Evolutionary conservation across 1,284 basidiomycete genomes (phyloP).

Genomic region (Xerocomus nothofagi): DNA sequence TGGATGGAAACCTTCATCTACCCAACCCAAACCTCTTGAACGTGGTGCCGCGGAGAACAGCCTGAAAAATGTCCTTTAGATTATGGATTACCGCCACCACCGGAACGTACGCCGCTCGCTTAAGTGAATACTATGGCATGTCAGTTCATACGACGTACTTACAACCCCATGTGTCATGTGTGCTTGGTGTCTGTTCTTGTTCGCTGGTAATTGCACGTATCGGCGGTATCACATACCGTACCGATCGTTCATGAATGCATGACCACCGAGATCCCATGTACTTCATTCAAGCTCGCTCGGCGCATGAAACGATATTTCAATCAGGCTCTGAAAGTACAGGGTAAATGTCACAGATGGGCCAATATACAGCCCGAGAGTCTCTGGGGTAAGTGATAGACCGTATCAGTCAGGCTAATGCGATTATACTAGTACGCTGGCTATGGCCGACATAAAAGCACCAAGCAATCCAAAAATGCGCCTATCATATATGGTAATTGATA

Average conservation of each 20-base stretch:
- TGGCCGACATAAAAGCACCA: slow-evolving; percentile 1
- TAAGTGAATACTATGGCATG: background rate
- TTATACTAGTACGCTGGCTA: background rate
- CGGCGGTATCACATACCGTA: background rate
- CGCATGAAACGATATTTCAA: too few species aligned
- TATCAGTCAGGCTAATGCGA: background rate
- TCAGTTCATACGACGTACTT: background rate
- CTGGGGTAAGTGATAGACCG: background rate
- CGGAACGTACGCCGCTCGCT: background rate
- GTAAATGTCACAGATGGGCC: background rate
- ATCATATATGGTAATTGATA: background rate
- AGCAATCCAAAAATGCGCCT: background rate
- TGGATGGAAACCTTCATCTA: slow-evolving; percentile 94
- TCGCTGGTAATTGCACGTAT: background rate
- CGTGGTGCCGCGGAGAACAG: slow-evolving; percentile 82
- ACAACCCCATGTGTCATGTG: background rate
- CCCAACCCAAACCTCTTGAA: slow-evolving; percentile 82
- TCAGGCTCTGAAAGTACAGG: slow-evolving; percentile 1
- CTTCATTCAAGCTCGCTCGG: background rate
- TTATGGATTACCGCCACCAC: background rate
- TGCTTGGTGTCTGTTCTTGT: background rate
- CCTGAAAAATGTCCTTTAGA: slow-evolving; percentile 77
- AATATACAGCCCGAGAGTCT: background rate
- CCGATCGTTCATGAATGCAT: background rate
- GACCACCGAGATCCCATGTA: background rate